A percentile compares a stretch with the other conserved stretches of the same genome.
Evolutionary conservation across 148 eudicot species (phyloP).

Genomic region (Beta vulgaris): DNA sequence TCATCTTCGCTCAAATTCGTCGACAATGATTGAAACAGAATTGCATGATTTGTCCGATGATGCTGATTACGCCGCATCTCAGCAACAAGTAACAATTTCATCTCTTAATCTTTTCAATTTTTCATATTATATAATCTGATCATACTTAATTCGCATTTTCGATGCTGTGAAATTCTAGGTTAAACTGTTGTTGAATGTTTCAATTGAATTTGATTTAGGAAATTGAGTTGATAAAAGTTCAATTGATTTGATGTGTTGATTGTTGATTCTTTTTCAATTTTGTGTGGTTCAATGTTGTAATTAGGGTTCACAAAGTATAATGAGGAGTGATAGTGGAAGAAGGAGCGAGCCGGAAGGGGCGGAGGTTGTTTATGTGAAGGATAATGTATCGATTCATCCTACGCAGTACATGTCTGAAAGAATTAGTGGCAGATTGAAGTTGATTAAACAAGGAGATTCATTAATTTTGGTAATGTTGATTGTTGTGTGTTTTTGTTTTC

Average conservation of each 20-base stretch:
- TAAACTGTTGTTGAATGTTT: not conserved
- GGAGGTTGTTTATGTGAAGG: constrained; percentile 64
- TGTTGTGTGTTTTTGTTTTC: not conserved
- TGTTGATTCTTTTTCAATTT: not conserved
- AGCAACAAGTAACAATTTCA: constrained; percentile 38
- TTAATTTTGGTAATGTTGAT: constrained; percentile 58
- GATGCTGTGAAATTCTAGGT: not conserved
- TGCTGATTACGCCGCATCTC: constrained; percentile 56
- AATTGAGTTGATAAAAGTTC: not conserved
- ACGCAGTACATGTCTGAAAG: constrained; percentile 88
- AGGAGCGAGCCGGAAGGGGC: constrained; percentile 70
- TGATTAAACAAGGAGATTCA: constrained; percentile 59
- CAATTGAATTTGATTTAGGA: not conserved
- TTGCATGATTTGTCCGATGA: constrained; percentile 47
- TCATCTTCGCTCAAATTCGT: constrained; percentile 5
- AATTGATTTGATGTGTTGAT: constrained; percentile 3
- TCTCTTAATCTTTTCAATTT: not conserved
- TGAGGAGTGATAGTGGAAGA: constrained; percentile 52
- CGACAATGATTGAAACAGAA: constrained; percentile 44
- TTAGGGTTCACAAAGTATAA: constrained; percentile 41
- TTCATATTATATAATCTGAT: not conserved
- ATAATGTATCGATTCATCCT: constrained; percentile 93
- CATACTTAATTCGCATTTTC: not conserved
- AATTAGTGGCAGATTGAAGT: constrained; percentile 85
- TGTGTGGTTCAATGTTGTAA: constrained; percentile 9